Evolutionary conservation across 2,329 filamentous ascomycete species (phyloP).

Genomic region (Xylaria sp.): DNA sequence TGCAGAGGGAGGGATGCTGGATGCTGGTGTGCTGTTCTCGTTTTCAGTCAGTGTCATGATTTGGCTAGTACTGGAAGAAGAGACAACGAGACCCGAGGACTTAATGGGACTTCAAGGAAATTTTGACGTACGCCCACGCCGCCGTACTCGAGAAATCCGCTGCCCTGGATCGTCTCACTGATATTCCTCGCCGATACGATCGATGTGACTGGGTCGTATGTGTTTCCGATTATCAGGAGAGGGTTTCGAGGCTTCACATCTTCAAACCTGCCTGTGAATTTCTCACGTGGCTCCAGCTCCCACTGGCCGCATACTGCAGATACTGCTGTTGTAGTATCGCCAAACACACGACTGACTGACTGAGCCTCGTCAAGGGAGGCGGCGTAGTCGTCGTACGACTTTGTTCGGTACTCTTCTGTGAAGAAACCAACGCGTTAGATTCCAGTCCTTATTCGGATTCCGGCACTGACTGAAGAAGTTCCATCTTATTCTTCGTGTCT

Average conservation of each 20-base stretch:
- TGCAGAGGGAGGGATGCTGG: conserved; percentile 23
- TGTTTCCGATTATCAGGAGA: conserved; percentile 37
- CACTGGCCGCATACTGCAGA: conserved; percentile 35
- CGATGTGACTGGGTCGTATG: conserved; percentile 36
- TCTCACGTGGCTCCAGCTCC: conserved; percentile 35
- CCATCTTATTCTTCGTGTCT: background rate
- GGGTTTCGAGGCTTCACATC: conserved; percentile 24
- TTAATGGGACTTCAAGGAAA: background rate
- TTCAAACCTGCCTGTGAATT: conserved; percentile 31
- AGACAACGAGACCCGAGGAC: background rate
- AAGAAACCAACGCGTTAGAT: background rate
- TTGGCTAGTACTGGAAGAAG: background rate
- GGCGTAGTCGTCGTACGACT: conserved; percentile 28
- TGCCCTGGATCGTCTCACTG: conserved; percentile 35
- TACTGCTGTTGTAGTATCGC: conserved; percentile 15
- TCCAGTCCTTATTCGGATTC: no score
- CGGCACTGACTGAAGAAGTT: no score
- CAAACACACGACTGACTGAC: conserved; percentile 28
- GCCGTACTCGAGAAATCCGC: conserved; percentile 35
- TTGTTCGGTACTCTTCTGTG: conserved; percentile 12
- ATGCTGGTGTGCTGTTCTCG: conserved; percentile 17
- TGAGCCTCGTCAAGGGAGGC: conserved; percentile 24
- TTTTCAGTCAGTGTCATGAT: background rate
- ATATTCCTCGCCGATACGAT: conserved; percentile 35
- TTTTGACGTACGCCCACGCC: conserved; percentile 34